Evolutionary conservation across 2,329 filamentous ascomycete species (phyloP).

Genomic region (Aaosphaeria pasadenensis): DNA sequence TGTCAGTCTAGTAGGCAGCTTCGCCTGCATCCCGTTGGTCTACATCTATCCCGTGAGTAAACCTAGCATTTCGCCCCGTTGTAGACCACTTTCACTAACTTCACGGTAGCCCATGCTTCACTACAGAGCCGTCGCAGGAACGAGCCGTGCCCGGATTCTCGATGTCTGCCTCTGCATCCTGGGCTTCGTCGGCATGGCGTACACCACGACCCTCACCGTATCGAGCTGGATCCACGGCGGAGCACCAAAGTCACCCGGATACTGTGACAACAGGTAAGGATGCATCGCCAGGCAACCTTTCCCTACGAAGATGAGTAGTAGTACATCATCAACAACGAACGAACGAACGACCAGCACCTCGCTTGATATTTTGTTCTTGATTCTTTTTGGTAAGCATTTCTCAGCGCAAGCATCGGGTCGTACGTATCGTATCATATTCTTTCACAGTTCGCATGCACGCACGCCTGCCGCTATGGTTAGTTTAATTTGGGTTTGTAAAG

Average conservation of each 20-base stretch:
- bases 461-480: too few species aligned
- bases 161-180: slow-evolving; percentile 79
- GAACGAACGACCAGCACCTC: too few species aligned
- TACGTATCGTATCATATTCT: too few species aligned
- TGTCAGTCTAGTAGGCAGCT: slow-evolving; percentile 91
- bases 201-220: slow-evolving; percentile 84
- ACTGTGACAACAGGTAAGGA: slow-evolving; percentile 53
- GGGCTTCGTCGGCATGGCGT: slow-evolving; percentile 82
- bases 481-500: too few species aligned
- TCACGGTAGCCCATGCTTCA: slow-evolving; percentile 76
- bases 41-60: slow-evolving; percentile 90
- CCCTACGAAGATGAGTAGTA: too few species aligned
- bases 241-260: slow-evolving; percentile 55
- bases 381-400: too few species aligned
- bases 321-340: too few species aligned
- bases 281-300: slow-evolving; percentile 1
- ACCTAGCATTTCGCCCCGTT: background rate
- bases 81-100: background rate
- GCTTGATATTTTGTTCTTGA: too few species aligned
- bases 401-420: too few species aligned
- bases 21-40: slow-evolving; percentile 94
- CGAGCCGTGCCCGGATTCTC: slow-evolving; percentile 61
- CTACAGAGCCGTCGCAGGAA: slow-evolving; percentile 74
- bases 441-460: too few species aligned
- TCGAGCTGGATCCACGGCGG: slow-evolving; percentile 74